These are phyloP conservation scores for Spizellomyces sp. DNA, from an alignment of 192 early-diverging fungal genomes.

Conservation along the genomic window DNA sequence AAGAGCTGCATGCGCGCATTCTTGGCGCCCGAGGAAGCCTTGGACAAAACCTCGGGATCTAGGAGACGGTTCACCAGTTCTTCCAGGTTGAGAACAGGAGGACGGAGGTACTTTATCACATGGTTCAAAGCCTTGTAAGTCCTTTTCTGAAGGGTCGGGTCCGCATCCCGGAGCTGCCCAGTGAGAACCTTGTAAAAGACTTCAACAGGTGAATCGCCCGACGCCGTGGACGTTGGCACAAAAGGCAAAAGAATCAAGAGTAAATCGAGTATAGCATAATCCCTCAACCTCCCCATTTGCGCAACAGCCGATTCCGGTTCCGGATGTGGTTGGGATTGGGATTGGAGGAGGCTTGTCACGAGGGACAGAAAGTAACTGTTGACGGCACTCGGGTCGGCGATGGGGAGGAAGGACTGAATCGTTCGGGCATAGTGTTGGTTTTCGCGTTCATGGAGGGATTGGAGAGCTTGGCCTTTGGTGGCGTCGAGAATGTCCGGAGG, in stretches of 20 bases:
- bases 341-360: conserved; percentile 48
- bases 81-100: conserved; percentile 44
- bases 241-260: conserved; percentile 72
- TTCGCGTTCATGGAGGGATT: conserved; percentile 49
- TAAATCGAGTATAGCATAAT: conserved; percentile 90
- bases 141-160: conserved; percentile 88
- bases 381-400: conserved; percentile 49
- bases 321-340: conserved; percentile 52
- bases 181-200: conserved; percentile 49
- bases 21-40: conserved; percentile 72
- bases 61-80: conserved; percentile 69
- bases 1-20: conserved; percentile 78
- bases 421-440: conserved; percentile 46
- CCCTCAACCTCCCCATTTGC: conserved; percentile 63
- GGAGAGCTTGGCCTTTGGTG: conserved; percentile 46
- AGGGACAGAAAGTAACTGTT: conserved; percentile 53
- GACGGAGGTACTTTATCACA: conserved; percentile 41
- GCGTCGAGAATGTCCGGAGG: conserved; percentile 21
- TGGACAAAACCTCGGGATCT: conserved; percentile 63
- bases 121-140: conserved; percentile 86
- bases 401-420: conserved; percentile 45
- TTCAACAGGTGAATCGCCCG: conserved; percentile 33
- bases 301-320: conserved; percentile 59
- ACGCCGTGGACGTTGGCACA: conserved; percentile 56
- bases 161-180: conserved; percentile 64